A percentile compares a stretch with the other conserved stretches of the same genome.
phyloP scores from a whole-genome alignment of 768 basidiomycete species.

The Trametes meyenii region DNA sequence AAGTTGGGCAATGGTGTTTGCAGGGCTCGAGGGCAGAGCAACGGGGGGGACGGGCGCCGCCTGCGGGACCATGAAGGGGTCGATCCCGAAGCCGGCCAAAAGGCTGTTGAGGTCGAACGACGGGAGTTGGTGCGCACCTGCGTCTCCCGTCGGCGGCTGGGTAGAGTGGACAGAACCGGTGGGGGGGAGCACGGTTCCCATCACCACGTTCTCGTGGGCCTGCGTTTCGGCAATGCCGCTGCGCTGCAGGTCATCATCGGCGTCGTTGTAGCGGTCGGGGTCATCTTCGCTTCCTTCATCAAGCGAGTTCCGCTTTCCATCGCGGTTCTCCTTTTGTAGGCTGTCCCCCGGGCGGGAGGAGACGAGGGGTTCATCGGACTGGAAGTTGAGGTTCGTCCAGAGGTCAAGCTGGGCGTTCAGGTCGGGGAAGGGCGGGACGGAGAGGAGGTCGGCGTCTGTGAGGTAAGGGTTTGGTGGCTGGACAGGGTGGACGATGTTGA shows the following conservation, averaged over 20 bases:
- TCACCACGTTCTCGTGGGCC: slow-evolving; percentile 62
- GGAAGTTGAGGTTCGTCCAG: slow-evolving; percentile 83
- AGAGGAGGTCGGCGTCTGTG: slow-evolving; percentile 59
- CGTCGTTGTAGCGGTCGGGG: slow-evolving; percentile 41
- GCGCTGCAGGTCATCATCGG: slow-evolving; percentile 45
- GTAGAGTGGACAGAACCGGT: slow-evolving; percentile 22
- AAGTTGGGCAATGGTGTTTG: slow-evolving; percentile 64
- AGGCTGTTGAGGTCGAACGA: slow-evolving; percentile 47
- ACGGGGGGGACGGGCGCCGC: slow-evolving; percentile 35
- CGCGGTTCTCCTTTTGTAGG: slow-evolving; percentile 31
- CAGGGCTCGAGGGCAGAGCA: slow-evolving; percentile 40
- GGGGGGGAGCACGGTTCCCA: slow-evolving; percentile 45
- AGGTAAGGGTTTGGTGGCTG: slow-evolving; percentile 40
- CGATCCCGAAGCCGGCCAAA: slow-evolving; percentile 43
- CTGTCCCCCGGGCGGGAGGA: slow-evolving; percentile 37
- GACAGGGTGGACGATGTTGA: slow-evolving; percentile 75
- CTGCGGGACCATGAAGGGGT: slow-evolving; percentile 43
- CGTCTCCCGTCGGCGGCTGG: slow-evolving; percentile 30
- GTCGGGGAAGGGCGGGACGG: slow-evolving; percentile 69
- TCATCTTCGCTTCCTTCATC: slow-evolving; percentile 29
- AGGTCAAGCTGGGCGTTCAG: slow-evolving; percentile 77
- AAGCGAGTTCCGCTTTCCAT: slow-evolving; percentile 13
- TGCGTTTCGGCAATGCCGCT: slow-evolving; percentile 49
- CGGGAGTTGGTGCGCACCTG: slow-evolving; percentile 34
- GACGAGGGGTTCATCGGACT: slow-evolving; percentile 67